These are phyloP conservation scores for Rhododendron ferrugineum DNA, from an alignment of 148 eudicot species.

Conservation along the genomic window DNA sequence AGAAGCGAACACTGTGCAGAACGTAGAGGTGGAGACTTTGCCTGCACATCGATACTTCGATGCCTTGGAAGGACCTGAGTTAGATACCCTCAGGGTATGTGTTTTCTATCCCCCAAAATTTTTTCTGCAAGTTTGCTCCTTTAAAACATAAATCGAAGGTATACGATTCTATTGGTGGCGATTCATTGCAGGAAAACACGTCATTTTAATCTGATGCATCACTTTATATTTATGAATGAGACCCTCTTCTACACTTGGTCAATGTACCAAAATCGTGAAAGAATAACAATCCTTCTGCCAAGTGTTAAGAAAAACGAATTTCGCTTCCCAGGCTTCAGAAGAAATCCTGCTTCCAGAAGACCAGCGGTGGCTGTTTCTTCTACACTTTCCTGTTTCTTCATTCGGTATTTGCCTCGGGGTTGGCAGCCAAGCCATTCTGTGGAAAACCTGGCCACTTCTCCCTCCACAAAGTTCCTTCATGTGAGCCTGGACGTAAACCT, in stretches of 20 bases:
- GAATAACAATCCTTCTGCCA: not conserved
- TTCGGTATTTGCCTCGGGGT: constrained; percentile 91
- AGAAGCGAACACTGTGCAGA: constrained; percentile 17
- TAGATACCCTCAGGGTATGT: constrained; percentile 74
- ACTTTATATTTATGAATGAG: too few relatives aligned
- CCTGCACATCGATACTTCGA: constrained; percentile 75
- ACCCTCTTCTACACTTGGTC: too few relatives aligned
- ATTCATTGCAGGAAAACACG: too few relatives aligned
- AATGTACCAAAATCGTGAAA: too few relatives aligned
- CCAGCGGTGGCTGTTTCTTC: constrained; percentile 90
- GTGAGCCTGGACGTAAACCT: constrained; percentile 52
- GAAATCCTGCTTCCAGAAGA: constrained; percentile 79
- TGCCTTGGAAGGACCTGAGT: constrained; percentile 86
- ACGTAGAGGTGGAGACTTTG: constrained; percentile 37
- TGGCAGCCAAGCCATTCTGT: constrained; percentile 83
- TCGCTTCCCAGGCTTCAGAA: constrained; percentile 55
- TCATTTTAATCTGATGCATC: too few relatives aligned
- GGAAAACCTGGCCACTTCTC: constrained; percentile 65
- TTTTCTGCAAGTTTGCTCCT: not conserved
- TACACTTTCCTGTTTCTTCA: constrained; percentile 62
- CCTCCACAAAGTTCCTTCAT: constrained; percentile 55
- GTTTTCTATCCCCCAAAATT: not conserved
- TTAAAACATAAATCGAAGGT: too few relatives aligned
- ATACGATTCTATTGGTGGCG: too few relatives aligned
- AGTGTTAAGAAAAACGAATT: not conserved